Base-by-base conservation (phyloP, 768 basidiomycete genomes). In the Serendipita sp. region DNA sequence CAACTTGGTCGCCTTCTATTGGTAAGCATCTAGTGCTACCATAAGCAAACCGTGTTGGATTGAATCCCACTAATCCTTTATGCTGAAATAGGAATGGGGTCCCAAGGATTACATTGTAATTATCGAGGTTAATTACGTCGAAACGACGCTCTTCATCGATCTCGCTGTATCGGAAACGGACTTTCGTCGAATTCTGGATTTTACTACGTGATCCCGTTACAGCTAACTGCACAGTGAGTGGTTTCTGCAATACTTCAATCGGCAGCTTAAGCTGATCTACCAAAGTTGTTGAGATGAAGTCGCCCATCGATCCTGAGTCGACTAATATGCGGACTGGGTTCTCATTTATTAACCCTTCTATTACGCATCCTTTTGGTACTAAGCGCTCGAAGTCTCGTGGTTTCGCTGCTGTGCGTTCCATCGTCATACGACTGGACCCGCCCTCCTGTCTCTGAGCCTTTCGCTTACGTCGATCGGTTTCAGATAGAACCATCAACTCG, bases 161-260 rank as follows among this genome's bases (percentile, higher is more conserved):
- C 28, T 60, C 47, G 13, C 54, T 63, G 48, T 68, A 68, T 5
- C 41, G 23, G 8, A 68, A 65, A 4, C 64, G 5, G 7, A 47
- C 67, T 2, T 7, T 4, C 1, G 52, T 18, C 10, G 44, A 48
- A 30, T n/a, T 28, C 36, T 68, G 48, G 36, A 68, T 68, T 36
- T 63, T 60, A 3, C 7, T 38, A 23, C 54, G 62, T 0, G 67
- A 68, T 1, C 67, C 67, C 15, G 41, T 63, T 5, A 68, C 66
- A 2, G 66, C 67, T 13, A 67, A 44, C 36, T 68, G 66, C 13
- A 68, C 46, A 0, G 66, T 45, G 7, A 68, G 63, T 3, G 66
- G 67, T 34, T 58, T 64, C 2, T 63, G 36, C 1, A 69, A 63
- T 1, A 30, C 8, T 23, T 63, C 63, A 7, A 13, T 38, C 18